Base-by-base conservation (phyloP, 2,329 filamentous ascomycete species). In the Colletotrichum tofieldiae region DNA sequence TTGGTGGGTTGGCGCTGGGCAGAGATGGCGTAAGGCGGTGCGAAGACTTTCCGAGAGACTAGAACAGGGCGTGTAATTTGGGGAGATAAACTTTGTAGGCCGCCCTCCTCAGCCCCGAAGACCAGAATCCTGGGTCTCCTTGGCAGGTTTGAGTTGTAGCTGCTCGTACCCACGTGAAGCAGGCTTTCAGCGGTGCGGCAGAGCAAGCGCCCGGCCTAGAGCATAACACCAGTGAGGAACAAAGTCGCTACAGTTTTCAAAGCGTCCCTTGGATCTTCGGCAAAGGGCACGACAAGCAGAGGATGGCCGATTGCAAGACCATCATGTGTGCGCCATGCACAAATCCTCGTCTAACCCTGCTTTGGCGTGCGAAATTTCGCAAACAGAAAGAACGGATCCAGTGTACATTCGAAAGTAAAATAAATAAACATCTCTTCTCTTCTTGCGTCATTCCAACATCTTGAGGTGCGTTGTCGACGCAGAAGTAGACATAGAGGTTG, bases 171-270 rank as follows among this genome's bases (percentile, higher is more conserved):
- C 85, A 41, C 88, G 47, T 81, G 77, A 20, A 87, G 73, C 18
- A 84, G 85, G n/a, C 88, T 84, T n/a, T 79, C 82, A 1, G 84
- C 84, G 58, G 91, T 82, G 26, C 87, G 86, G 74, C 87, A 87
- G 75, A 90, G 87, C 5, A 91, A 83, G 1, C 89, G 83, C 83
- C 83, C 81, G 5, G 88, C 89, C 89, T 89, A 91, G 2, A 87
- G 79, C 0, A 88, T 89, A 5, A 91, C 87, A 9, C 86, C 87
- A 0, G 83, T 83, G 18, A 8, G 9, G 18, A 20, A 47, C 7
- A n/a, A 9, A 47, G 43, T n/a, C 18, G 14, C 7, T 3, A 20
- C 6, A 2, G 0, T n/a, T 47, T 47, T 47, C 43, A 47, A 37
- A 37, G 5, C 35, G 35, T 32, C 35, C 35, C 11, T 37, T 37